Base-by-base conservation (phyloP, 768 basidiomycete species). In the Phlegmacium glaucopus region DNA sequence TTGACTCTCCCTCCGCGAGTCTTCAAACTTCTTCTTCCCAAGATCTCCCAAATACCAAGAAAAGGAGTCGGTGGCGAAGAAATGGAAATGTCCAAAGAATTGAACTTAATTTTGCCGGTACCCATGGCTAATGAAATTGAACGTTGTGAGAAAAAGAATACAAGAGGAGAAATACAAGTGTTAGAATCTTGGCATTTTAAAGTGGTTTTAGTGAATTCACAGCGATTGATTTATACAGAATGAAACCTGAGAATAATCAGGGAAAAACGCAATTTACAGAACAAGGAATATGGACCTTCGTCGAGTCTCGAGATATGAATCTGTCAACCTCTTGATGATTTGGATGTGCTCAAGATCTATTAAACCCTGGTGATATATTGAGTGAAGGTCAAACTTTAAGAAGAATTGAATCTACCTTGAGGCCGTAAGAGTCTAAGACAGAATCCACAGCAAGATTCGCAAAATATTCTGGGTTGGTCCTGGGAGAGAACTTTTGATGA, bases 61-160 rank as follows among this genome's bases (percentile, higher is more conserved):
- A 44, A 98, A 76, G 1, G 90, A n/a, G n/a, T n/a, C n/a, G n/a
- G n/a, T n/a, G n/a, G 88, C 80, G 50, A 97, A 52, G 18, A 98
- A 74, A n/a, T n/a, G n/a, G n/a, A n/a, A n/a, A 62, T 96, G 94
- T 1, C 96, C 96, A 57, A 99, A 97, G 74, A 99, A 93, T 36
- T 94, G 83, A 9, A 90, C 72, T 99, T 99, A 76, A 98, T 96
- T 68, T 99, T 99, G 72, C 98, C 96, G 22, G 96, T 99, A 70
- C 98, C 96, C 96, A 98, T 98, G 3, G 96, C 94, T 94, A 54
- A 9, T 45, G 51, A 39, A 18, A 36, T 49, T 7, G 42, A n/a
- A n/a, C n/a, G n/a, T n/a, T n/a, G n/a, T n/a, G n/a, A n/a, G n/a
- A n/a, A n/a, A n/a, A n/a, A n/a, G n/a, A n/a, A n/a, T n/a, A n/a